phyloP scores from a whole-genome alignment of 2,329 filamentous ascomycete genomes.

The Fusarium solani-melongenae region DNA sequence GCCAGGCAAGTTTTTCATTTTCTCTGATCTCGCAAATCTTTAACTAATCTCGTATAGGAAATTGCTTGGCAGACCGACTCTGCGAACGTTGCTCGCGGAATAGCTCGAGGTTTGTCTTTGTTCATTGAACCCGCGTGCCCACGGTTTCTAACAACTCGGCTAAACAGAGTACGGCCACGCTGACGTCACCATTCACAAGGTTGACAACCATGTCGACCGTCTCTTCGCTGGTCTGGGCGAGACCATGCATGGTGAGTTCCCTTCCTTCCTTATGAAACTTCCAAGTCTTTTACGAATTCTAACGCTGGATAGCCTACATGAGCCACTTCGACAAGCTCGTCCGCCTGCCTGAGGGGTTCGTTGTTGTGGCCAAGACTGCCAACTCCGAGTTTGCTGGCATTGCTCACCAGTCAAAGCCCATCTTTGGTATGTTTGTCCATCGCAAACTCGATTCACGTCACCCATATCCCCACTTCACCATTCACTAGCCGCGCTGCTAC shows the following conservation, averaged over 20 bases:
- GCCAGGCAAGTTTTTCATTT: slow-evolving; percentile 38
- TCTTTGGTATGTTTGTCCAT: background rate
- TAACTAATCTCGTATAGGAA: slow-evolving; percentile 46
- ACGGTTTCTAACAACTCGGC: background rate
- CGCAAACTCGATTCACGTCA: background rate
- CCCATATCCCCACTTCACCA: background rate
- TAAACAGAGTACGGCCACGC: slow-evolving; percentile 4
- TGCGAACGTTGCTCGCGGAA: slow-evolving; percentile 64
- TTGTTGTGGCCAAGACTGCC: background rate
- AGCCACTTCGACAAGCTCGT: background rate
- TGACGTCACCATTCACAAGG: background rate
- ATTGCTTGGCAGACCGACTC: slow-evolving; percentile 74
- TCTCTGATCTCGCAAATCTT: background rate
- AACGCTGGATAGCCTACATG: background rate
- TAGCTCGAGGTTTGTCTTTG: slow-evolving; percentile 52
- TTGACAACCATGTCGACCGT: background rate
- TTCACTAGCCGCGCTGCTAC: background rate
- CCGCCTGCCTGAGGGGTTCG: background rate
- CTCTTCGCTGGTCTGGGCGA: slow-evolving; percentile 1
- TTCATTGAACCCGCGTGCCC: background rate
- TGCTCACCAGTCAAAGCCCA: background rate
- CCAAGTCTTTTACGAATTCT: background rate
- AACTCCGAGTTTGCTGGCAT: slow-evolving; percentile 7
- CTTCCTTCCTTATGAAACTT: background rate
- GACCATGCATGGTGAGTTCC: background rate